phyloP scores from a whole-genome alignment of 1,139 yeast species.

The Taphrina wiesneri region DNA sequence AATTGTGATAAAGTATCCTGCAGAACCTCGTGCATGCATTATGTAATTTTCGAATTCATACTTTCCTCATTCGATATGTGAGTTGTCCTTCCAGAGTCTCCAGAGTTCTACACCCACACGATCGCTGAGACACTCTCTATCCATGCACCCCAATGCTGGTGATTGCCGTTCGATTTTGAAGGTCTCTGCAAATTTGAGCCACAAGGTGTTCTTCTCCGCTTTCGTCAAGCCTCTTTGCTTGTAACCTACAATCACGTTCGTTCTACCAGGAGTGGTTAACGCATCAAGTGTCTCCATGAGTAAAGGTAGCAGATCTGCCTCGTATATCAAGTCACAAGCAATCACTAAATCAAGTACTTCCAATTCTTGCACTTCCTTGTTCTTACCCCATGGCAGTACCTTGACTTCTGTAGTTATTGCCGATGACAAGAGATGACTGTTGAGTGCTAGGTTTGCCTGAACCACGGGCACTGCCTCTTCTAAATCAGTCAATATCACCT shows the following conservation, averaged over 20 bases:
- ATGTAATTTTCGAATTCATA: background rate
- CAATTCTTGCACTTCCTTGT: background rate
- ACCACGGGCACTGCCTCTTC: constrained; percentile 38
- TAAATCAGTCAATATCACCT: constrained; percentile 35
- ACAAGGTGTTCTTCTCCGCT: constrained; percentile 34
- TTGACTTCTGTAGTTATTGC: constrained; percentile 11
- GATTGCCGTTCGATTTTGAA: constrained; percentile 24
- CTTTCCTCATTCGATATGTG: background rate
- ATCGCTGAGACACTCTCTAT: constrained; percentile 12
- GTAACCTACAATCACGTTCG: constrained; percentile 38
- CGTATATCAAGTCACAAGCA: constrained; percentile 40
- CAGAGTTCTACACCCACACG: constrained; percentile 25
- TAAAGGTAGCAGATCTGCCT: constrained; percentile 34
- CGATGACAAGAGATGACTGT: background rate
- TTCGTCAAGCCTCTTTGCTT: constrained; percentile 38
- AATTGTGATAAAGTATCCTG: background rate
- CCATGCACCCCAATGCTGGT: constrained; percentile 1
- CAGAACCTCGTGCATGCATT: background rate
- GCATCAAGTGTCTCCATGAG: constrained; percentile 34
- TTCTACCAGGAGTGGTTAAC: constrained; percentile 31
- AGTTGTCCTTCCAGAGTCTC: constrained; percentile 10
- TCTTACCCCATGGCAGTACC: constrained; percentile 34
- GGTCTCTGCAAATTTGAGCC: constrained; percentile 25
- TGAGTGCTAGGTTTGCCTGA: constrained; percentile 19
- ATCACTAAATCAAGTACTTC: constrained; percentile 34